Evolutionary conservation across 2,329 filamentous ascomycete genomes (phyloP).

Genomic region (Ceratocystis colombiana): DNA sequence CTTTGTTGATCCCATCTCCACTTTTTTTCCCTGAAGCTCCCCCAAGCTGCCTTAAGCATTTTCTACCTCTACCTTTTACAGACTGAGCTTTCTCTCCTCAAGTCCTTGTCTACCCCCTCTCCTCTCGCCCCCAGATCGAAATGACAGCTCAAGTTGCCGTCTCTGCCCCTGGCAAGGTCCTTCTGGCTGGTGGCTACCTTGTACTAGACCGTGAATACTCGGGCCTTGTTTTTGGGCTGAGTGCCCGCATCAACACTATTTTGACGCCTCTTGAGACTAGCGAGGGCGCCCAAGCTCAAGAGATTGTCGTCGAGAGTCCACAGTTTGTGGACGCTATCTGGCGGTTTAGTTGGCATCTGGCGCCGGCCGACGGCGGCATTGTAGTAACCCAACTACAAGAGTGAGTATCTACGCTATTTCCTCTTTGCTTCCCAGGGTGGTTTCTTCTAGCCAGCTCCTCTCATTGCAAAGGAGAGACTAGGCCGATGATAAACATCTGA

Average conservation of each 20-base stretch:
- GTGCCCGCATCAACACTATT: conserved; percentile 56
- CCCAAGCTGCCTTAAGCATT: too few relatives aligned
- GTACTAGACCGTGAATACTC: conserved; percentile 83
- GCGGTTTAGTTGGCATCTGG: conserved; percentile 70
- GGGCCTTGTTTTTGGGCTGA: conserved; percentile 59
- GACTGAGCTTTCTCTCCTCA: background rate
- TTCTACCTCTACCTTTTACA: too few relatives aligned
- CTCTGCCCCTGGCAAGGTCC: conserved; percentile 91
- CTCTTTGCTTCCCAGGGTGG: background rate
- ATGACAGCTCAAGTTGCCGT: conserved; percentile 41
- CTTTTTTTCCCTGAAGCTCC: conserved; percentile 1
- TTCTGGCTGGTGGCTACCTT: conserved; percentile 88
- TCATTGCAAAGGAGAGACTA: too few relatives aligned
- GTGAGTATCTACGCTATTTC: conserved; percentile 44
- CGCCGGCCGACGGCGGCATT: conserved; percentile 65
- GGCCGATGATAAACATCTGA: too few relatives aligned
- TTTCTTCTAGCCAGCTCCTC: background rate
- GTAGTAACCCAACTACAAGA: conserved; percentile 66
- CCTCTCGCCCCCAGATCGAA: background rate
- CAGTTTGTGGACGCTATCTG: conserved; percentile 83
- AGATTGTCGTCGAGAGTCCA: conserved; percentile 80
- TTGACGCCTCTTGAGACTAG: conserved; percentile 48
- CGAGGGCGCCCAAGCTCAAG: conserved; percentile 53
- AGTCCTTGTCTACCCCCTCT: background rate
- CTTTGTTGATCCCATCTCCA: background rate